Evolutionary conservation across 805 yeast species (phyloP), one percentile per base, ranked within the genome.

Genomic region (Metschnikowia matae): DNA sequence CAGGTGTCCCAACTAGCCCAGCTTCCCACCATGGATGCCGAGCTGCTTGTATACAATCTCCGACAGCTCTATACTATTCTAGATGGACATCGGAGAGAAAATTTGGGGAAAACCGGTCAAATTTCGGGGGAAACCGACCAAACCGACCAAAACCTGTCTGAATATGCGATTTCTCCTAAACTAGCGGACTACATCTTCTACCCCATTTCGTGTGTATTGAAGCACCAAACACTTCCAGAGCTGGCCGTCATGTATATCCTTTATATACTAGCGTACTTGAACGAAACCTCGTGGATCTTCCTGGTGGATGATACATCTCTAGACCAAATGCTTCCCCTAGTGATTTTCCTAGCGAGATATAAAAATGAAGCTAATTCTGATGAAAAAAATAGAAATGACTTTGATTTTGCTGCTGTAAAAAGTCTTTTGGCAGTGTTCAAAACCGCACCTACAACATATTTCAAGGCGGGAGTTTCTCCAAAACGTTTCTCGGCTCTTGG

Each of bases 111-210:
- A 10, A 26, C 10, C 3, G 29, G 29, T 26, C 29, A 8, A 26
- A 26, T 26, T 23, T 10, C 3, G 29, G 29, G 29, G 13, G 11
- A 8, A 26, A 8, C 10, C 29, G 29, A 26, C 29, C 29, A 26
- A 8, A 26, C 11, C 10, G 4, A 26, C 29, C 29, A 26, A 26
- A 26, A 26, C 4, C 29, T 26, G 29, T 26, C 29, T 26, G 48
- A 52, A 2, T 71, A 69, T 50, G 41, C 54, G 2, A 41, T 73
- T 2, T 60, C 71, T 2, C 49, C 64, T 3, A 68, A 63, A 17
- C 48, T 73, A 8, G 77, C 75, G 0, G 77, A 73, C 59, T 73
- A 73, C 51, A 59, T 73, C 2, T 73, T 73, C 52, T 70, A 68
- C 46, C 78, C 78, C 2, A 33, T 73, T 14, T 62, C 75, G 4